A percentile compares a stretch with the other conserved stretches of the same genome.
Conservation (phyloP, 2,329 filamentous ascomycete genomes). For the Calycina marina region DNA sequence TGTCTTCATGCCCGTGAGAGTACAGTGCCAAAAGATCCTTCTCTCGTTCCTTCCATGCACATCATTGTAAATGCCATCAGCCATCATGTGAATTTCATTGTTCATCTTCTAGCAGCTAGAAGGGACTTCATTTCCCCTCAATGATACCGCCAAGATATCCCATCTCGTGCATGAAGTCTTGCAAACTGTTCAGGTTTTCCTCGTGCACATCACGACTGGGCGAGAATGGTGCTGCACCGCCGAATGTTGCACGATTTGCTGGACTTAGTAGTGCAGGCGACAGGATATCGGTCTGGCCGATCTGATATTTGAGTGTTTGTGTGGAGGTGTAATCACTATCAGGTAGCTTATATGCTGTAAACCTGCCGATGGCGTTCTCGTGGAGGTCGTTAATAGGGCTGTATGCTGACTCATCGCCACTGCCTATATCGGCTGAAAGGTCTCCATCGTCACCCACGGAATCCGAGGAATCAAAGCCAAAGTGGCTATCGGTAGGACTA, state of each 20-base stretch:
- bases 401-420: constrained; percentile 16
- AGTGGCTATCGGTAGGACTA: constrained; percentile 15
- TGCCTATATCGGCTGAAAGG: constrained; percentile 10
- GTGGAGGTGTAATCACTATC: constrained; percentile 11
- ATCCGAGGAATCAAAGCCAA: constrained; percentile 12
- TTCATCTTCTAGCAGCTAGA: too few relatives aligned
- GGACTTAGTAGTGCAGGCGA: constrained; percentile 4
- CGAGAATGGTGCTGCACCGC: constrained; percentile 1
- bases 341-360: constrained; percentile 15
- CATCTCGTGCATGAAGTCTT: constrained; percentile 33
- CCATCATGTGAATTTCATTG: too few relatives aligned
- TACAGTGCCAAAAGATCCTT: too few relatives aligned
- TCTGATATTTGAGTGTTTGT: too few relatives aligned
- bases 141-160: constrained; percentile 34
- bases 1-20: too few relatives aligned
- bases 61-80: too few relatives aligned
- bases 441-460: constrained; percentile 16
- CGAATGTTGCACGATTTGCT: constrained; percentile 5
- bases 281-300: constrained; percentile 6
- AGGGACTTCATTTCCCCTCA: constrained; percentile 7
- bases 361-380: too few relatives aligned
- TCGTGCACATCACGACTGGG: background rate
- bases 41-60: too few relatives aligned
- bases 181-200: constrained; percentile 23
- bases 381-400: constrained; percentile 8